Base-by-base conservation (phyloP, 768 basidiomycete species). In the Mycena alexandri region DNA sequence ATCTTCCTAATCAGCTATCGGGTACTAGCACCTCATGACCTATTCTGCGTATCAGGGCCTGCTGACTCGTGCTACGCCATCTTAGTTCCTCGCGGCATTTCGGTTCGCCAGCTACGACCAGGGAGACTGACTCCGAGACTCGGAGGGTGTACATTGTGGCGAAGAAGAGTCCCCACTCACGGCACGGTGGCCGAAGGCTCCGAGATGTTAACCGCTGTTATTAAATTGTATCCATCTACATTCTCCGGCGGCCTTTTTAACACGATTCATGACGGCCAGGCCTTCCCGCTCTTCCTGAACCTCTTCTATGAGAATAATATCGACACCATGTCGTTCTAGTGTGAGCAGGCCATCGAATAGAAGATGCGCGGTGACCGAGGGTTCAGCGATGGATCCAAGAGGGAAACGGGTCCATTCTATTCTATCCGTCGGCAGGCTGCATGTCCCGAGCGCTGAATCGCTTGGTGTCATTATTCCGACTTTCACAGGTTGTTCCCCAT, bases 181-280 rank as follows among this genome's bases (percentile, higher is more conserved):
- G n/a, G n/a, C n/a, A n/a, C n/a, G n/a, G n/a, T n/a, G n/a, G n/a
- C n/a, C n/a, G n/a, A n/a, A n/a, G n/a, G n/a, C n/a, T n/a, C n/a
- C n/a, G n/a, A n/a, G 29, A 29, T 29, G 19, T 62, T 34, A 65
- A 53, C 64, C 57, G 33, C 24, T 61, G 12, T 34, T n/a, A 68
- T 68, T 64, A 41, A 73, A 74, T 65, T 62, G 68, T 69, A 82
- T 72, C 79, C 80, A 82, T 72, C 76, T 74, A 58, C 78, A 75
- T 46, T 90, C 87, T 5, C 90, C 88, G 9, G 96, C 95, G 2
- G 97, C 96, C 76, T 98, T 98, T 68, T 87, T 86, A 25, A 96
- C 89, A 19, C 97, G 86, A 77, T 99, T 98, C 95, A 98, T 98
- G 33, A 98, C 87, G 8, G 97, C 97, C 33, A 98, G 79, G 0